phyloP scores from a whole-genome alignment of 2,329 filamentous ascomycete genomes.

The Cryphonectria nitschkei region DNA sequence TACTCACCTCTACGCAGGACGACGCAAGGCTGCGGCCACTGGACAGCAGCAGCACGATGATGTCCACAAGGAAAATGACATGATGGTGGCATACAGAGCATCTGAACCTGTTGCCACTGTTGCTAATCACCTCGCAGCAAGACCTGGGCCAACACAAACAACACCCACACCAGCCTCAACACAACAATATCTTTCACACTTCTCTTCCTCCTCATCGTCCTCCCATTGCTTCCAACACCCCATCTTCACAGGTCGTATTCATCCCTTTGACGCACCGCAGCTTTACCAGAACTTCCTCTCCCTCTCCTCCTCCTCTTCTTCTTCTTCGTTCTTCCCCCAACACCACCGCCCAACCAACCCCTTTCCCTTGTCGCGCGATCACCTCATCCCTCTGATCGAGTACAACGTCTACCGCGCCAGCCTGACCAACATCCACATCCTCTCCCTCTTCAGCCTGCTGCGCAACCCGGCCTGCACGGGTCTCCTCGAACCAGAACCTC shows the following conservation, averaged over 20 bases:
- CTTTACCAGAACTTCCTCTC: not conserved
- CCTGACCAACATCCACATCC: constrained; percentile 38
- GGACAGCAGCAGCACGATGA: not conserved
- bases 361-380: constrained; percentile 36
- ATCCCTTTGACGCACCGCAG: not conserved
- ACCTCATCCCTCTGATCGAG: constrained; percentile 41
- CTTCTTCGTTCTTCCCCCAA: not conserved
- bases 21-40: constrained; percentile 23
- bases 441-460: constrained; percentile 34
- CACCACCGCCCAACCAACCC: not conserved
- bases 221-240: not conserved
- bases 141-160: not conserved
- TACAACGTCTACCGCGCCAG: constrained; percentile 44
- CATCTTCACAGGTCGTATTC: not conserved
- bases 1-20: constrained; percentile 11
- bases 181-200: too few species aligned
- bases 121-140: not conserved
- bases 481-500: constrained; percentile 24
- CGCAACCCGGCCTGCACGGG: constrained; percentile 28
- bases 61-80: not conserved
- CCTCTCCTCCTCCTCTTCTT: not conserved
- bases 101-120: not conserved
- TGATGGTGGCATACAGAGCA: not conserved
- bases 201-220: not conserved
- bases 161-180: not conserved